Evolutionary conservation across 2,329 filamentous ascomycete species (phyloP).

Genomic region (Cryphonectria naterciae): DNA sequence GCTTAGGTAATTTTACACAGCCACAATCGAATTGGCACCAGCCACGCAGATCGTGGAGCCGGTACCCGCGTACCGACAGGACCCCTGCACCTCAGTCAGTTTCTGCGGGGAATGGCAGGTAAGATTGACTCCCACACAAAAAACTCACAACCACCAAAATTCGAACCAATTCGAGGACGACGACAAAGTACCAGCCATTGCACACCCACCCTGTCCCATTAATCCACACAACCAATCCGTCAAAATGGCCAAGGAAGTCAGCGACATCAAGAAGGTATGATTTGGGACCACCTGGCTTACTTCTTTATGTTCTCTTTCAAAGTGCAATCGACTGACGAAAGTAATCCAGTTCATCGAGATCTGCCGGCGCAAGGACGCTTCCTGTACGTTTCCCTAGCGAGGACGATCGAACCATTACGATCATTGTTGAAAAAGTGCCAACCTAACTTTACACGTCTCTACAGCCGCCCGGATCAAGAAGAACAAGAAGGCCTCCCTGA

Average conservation of each 20-base stretch:
- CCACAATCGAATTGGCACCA: slow-evolving; percentile 7
- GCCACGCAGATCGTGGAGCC: slow-evolving; percentile 1
- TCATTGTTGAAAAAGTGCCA: slow-evolving; percentile 25
- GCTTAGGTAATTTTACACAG: slow-evolving; percentile 14
- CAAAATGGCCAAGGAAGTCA: slow-evolving; percentile 98
- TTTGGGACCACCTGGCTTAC: slow-evolving; percentile 10
- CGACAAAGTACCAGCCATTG: slow-evolving; percentile 27
- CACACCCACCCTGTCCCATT: slow-evolving; percentile 28
- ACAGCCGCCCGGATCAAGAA: slow-evolving; percentile 93
- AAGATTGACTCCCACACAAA: slow-evolving; percentile 24
- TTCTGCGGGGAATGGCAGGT: slow-evolving; percentile 2
- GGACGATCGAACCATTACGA: slow-evolving; percentile 18
- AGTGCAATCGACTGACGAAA: slow-evolving; percentile 30
- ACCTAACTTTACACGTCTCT: slow-evolving; percentile 28
- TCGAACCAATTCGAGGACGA: slow-evolving; percentile 25
- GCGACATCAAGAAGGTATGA: slow-evolving; percentile 88
- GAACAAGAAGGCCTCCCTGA: slow-evolving; percentile 85
- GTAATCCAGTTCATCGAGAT: slow-evolving; percentile 96
- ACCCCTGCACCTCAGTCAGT: slow-evolving; percentile 12
- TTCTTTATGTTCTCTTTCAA: background rate
- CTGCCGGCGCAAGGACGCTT: slow-evolving; percentile 99
- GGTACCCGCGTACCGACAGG: slow-evolving; percentile 1
- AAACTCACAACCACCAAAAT: slow-evolving; percentile 28
- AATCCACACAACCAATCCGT: slow-evolving; percentile 49
- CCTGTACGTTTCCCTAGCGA: slow-evolving; percentile 71